A percentile compares a stretch with the other conserved stretches of the same genome.
These are phyloP conservation scores for Skeletonema potamos DNA, from an alignment of 108 stramenopile genomes.

Conservation along the genomic window DNA sequence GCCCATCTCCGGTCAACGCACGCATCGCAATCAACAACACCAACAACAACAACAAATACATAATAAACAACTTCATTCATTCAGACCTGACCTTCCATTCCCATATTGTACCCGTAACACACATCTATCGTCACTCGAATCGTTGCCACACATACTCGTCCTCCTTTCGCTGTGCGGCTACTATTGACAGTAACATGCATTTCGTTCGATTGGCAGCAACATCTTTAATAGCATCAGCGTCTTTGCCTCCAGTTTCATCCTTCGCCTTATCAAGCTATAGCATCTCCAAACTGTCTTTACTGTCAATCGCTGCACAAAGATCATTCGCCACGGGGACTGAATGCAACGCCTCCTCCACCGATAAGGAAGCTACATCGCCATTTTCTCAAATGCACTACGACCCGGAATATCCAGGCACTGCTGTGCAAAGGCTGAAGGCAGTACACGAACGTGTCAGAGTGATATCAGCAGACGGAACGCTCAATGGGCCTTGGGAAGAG, in stretches of 20 bases:
- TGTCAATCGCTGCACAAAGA: neutral
- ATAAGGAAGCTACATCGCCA: neutral
- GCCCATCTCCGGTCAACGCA: too few species aligned
- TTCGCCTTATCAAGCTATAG: neutral
- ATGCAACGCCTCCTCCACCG: constrained; percentile 9
- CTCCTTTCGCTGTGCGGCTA: too few species aligned
- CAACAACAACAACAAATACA: too few species aligned
- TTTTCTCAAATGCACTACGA: constrained; percentile 33
- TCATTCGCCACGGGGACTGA: neutral
- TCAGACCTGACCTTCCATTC: too few species aligned
- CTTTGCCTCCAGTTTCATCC: neutral
- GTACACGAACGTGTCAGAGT: constrained; percentile 64
- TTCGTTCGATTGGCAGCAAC: neutral
- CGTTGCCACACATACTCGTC: too few species aligned
- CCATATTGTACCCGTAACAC: too few species aligned
- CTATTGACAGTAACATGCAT: neutral
- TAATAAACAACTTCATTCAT: too few species aligned
- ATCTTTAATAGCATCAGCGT: neutral
- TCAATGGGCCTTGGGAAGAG: constrained; percentile 72
- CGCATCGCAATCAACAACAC: too few species aligned
- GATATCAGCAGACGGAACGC: constrained; percentile 43
- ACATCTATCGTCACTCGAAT: too few species aligned
- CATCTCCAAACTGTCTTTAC: neutral
- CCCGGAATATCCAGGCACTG: constrained; percentile 79
- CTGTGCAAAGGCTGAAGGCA: constrained; percentile 63